Evolutionary conservation across 768 basidiomycete species (phyloP).

Genomic region (Daedaleopsis nitida): DNA sequence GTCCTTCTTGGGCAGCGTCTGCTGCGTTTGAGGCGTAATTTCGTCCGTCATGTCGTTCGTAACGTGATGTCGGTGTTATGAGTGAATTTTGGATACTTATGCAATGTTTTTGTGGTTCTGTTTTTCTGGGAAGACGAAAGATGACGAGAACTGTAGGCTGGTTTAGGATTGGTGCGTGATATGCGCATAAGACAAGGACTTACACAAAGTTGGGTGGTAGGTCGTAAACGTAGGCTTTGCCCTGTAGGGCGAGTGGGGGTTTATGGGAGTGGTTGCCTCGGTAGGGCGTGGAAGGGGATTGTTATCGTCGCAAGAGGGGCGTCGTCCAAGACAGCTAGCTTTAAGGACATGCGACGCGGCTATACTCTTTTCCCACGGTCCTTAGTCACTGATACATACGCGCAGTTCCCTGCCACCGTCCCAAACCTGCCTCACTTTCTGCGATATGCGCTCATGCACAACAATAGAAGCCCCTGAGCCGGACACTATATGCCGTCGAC

Average conservation of each 20-base stretch:
- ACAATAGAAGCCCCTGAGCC: slow-evolving; percentile 1
- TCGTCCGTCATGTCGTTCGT: slow-evolving; percentile 93
- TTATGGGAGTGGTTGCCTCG: slow-evolving; percentile 59
- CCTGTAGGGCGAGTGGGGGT: slow-evolving; percentile 87
- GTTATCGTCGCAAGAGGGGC: slow-evolving; percentile 42
- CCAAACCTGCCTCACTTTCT: not conserved
- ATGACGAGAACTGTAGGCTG: slow-evolving; percentile 24
- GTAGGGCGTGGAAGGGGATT: slow-evolving; percentile 51
- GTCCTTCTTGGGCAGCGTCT: slow-evolving; percentile 62
- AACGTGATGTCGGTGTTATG: slow-evolving; percentile 42
- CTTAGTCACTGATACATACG: slow-evolving; percentile 22
- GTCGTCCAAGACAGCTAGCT: slow-evolving; percentile 25
- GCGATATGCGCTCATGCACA: slow-evolving; percentile 1
- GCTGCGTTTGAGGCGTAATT: slow-evolving; percentile 54
- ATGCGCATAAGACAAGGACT: slow-evolving; percentile 4
- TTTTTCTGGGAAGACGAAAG: slow-evolving; percentile 18
- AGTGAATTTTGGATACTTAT: slow-evolving; percentile 29
- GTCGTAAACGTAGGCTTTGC: slow-evolving; percentile 64
- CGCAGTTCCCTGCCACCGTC: slow-evolving; percentile 7
- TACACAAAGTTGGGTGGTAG: slow-evolving; percentile 42
- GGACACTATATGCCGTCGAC: slow-evolving; percentile 1
- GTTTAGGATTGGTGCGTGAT: slow-evolving; percentile 16
- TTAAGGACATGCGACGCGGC: slow-evolving; percentile 21
- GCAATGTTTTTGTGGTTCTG: slow-evolving; percentile 37
- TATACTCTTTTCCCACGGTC: slow-evolving; percentile 18